Evolutionary conservation across 2,329 filamentous ascomycete genomes (phyloP).

Genomic region (Fusarium sulawesiense): DNA sequence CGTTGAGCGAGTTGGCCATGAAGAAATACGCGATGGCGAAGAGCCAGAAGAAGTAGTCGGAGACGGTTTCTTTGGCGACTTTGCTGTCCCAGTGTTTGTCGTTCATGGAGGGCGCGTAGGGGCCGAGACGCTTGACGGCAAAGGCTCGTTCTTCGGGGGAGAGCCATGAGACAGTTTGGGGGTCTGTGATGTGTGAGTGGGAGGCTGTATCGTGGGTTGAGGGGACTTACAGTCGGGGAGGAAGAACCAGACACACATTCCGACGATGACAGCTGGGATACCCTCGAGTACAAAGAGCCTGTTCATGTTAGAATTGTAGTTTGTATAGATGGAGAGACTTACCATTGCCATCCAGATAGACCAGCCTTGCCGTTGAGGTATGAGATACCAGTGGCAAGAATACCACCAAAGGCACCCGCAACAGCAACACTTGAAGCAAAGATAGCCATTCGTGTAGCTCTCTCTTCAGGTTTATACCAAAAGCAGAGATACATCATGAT

Average conservation of each 20-base stretch:
- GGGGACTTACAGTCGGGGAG: conserved; percentile 46
- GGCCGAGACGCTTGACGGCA: conserved; percentile 51
- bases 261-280: conserved; percentile 47
- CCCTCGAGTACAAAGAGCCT: conserved; percentile 72
- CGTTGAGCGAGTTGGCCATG: conserved; percentile 52
- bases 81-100: conserved; percentile 52
- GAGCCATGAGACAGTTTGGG: conserved; percentile 50
- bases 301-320: fast-evolving
- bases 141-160: conserved; percentile 50
- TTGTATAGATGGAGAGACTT: background rate
- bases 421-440: conserved; percentile 69
- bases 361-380: conserved; percentile 59
- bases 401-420: conserved; percentile 70
- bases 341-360: conserved; percentile 64
- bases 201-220: fast-evolving
- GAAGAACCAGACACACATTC: conserved; percentile 48
- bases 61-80: conserved; percentile 48
- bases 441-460: conserved; percentile 67
- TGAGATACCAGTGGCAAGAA: conserved; percentile 65
- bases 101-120: conserved; percentile 49
- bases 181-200: conserved; percentile 28
- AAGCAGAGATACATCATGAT: conserved; percentile 69
- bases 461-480: conserved; percentile 71
- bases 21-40: conserved; percentile 48
- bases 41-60: conserved; percentile 51